phyloP scores from a whole-genome alignment of 768 basidiomycete species.

The Suillus fuscotomentosus region DNA sequence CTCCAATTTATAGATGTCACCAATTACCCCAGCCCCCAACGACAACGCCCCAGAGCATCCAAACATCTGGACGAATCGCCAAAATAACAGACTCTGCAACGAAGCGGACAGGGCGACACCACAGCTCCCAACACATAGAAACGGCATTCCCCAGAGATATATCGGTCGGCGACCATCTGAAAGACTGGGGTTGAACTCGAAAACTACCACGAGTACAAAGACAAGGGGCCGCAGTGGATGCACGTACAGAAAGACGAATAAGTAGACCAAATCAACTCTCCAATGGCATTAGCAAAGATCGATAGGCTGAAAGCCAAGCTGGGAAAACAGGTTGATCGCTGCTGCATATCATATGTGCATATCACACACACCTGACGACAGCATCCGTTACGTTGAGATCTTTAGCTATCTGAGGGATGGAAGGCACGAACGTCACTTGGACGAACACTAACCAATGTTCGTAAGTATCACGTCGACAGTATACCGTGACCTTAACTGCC shows the following conservation, averaged over 20 bases:
- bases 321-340: too few species aligned
- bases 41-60: slow-evolving; percentile 59
- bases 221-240: slow-evolving; percentile 4
- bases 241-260: slow-evolving; percentile 49
- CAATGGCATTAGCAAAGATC: slow-evolving; percentile 41
- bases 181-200: not conserved
- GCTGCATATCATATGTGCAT: too few species aligned
- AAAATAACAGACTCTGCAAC: slow-evolving; percentile 52
- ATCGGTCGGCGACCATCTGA: slow-evolving; percentile 64
- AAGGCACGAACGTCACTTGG: slow-evolving; percentile 62
- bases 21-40: slow-evolving; percentile 62
- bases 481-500: too few species aligned
- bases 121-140: slow-evolving; percentile 56
- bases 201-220: not conserved
- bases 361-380: slow-evolving; percentile 45
- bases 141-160: slow-evolving; percentile 58
- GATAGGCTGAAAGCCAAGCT: slow-evolving; percentile 53
- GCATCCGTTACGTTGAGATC: slow-evolving; percentile 56
- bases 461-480: too few species aligned
- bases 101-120: slow-evolving; percentile 51
- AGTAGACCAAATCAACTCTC: slow-evolving; percentile 51
- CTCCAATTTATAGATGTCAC: slow-evolving; percentile 64
- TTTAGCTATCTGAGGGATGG: slow-evolving; percentile 62
- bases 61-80: slow-evolving; percentile 64
- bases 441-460: slow-evolving; percentile 52